Conservation (phyloP, 495 filamentous ascomycete species). For the Tuber aestivum region DNA sequence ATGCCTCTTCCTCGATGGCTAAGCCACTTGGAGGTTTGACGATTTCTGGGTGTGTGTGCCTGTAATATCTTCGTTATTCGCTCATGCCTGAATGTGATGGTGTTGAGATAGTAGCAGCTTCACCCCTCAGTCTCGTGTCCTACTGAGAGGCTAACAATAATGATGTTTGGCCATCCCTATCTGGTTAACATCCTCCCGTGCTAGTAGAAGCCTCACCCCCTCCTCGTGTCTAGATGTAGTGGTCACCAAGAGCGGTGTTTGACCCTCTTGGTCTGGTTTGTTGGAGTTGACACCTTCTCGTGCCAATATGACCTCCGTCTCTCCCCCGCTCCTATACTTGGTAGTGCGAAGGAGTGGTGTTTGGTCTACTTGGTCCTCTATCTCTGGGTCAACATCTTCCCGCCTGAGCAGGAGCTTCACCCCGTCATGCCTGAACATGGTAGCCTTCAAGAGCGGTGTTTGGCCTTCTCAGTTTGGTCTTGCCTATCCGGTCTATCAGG, state of each 20-base stretch:
- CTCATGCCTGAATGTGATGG: neutral
- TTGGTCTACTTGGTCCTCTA: constrained; percentile 10
- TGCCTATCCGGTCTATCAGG: constrained; percentile 6
- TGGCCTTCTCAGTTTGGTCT: constrained; percentile 11
- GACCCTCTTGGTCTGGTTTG: constrained; percentile 13
- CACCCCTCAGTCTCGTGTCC: too few relatives aligned
- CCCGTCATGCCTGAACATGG: constrained; percentile 23
- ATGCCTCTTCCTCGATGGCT: neutral
- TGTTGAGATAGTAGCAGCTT: too few relatives aligned
- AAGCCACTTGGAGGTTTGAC: neutral
- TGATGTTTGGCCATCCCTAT: constrained; percentile 21
- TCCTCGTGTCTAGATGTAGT: constrained; percentile 25
- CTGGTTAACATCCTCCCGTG: constrained; percentile 18
- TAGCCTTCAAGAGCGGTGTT: constrained; percentile 26
- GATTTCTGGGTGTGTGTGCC: neutral
- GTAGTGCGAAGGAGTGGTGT: constrained; percentile 28
- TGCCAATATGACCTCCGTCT: constrained; percentile 34
- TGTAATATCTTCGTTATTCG: neutral
- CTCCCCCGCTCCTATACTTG: constrained; percentile 19
- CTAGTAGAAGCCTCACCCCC: constrained; percentile 16
- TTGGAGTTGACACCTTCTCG: constrained; percentile 21
- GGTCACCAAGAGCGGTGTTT: constrained; percentile 17
- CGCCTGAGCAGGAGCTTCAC: constrained; percentile 22
- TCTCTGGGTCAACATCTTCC: constrained; percentile 13
- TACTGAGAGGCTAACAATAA: constrained; percentile 22